Percentiles rank a stretch among this genome's conserved stretches.
These are phyloP conservation scores for Styphnolobium japonicum DNA, from an alignment of 306 rosid species.

Conservation along the genomic window DNA sequence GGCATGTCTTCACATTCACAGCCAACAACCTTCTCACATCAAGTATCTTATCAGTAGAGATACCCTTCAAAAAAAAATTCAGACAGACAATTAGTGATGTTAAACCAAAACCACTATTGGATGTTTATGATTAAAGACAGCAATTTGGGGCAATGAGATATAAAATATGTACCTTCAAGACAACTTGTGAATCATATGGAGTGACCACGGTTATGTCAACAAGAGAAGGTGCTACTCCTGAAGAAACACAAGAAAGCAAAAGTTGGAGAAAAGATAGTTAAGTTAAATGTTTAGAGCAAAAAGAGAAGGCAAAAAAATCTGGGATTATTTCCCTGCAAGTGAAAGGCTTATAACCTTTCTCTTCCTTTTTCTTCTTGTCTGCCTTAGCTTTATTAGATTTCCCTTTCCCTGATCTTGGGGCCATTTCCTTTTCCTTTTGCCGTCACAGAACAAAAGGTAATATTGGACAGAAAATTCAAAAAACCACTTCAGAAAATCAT, in stretches of 20 bases:
- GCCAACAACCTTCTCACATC: conserved; percentile 84
- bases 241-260: conserved; percentile 10
- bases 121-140: not conserved
- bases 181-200: conserved; percentile 64
- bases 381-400: conserved; percentile 70
- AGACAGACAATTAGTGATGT: not conserved
- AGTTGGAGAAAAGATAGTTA: not conserved
- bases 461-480: conserved; percentile 8
- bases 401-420: conserved; percentile 86
- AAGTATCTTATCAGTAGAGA: conserved; percentile 90
- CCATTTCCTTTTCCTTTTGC: conserved; percentile 50
- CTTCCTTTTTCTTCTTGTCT: conserved; percentile 96
- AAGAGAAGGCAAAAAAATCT: not conserved
- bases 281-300: not conserved
- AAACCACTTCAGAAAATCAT: not conserved
- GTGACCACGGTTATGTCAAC: conserved; percentile 70
- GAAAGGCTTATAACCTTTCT: conserved; percentile 62
- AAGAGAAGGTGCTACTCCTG: conserved; percentile 68
- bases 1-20: conserved; percentile 84
- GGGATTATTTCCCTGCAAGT: not conserved
- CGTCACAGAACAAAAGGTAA: not conserved
- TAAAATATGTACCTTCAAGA: conserved; percentile 60
- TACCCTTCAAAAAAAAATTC: conserved; percentile 57
- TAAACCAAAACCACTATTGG: not conserved
- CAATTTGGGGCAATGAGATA: not conserved